Base-by-base conservation (phyloP, 2,329 filamentous ascomycete species). In the Cylindrodendrum hubeiense region DNA sequence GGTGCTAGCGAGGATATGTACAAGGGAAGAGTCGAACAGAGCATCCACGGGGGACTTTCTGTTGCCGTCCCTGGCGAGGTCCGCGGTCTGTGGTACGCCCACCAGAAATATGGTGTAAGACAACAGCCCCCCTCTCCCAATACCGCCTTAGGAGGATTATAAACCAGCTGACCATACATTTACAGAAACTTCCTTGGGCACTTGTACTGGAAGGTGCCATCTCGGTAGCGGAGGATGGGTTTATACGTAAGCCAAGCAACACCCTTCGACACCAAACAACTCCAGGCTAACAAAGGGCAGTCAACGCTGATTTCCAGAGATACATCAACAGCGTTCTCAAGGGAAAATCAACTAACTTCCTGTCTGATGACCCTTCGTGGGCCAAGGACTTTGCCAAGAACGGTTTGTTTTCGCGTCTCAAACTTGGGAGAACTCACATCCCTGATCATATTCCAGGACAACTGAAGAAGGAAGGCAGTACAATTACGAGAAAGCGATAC, bases 1-100 rank as follows among this genome's bases (percentile, higher is more conserved):
- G 92, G 93, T 0, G 93, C 94, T 0, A 90, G 86, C 69, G 85
- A 94, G 78, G 89, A 97, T 74, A 98, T 98, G 95, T 98, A 91
- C 78, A 85, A 88, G 63, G 89, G 89, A 59, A 91, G 96, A 68
- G 83, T 86, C 1, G 79, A 85, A 2, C 89, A 86, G 2, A 94
- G 93, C 59, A 82, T 95, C 1, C 83, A 83, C 28, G 92, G 93
- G 3, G 94, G 94, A 0, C 80, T 97, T 33, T 91, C 93, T 2
- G 88, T 87, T 30, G 92, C 85, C 44, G 87, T 95, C 0, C 93
- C 92, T 0, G 89, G 92, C 4, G 92, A 95, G 79, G 78, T 98
- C 12, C 87, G 90, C 21, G 95, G 95, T 0, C 81, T 98, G 39
- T 91, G 94, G 76, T 88, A 94, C 75, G 84, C 97, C 3, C 95